phyloP scores from a whole-genome alignment of 176 grass and related monocot species.

The Aegilops tauschii region DNA sequence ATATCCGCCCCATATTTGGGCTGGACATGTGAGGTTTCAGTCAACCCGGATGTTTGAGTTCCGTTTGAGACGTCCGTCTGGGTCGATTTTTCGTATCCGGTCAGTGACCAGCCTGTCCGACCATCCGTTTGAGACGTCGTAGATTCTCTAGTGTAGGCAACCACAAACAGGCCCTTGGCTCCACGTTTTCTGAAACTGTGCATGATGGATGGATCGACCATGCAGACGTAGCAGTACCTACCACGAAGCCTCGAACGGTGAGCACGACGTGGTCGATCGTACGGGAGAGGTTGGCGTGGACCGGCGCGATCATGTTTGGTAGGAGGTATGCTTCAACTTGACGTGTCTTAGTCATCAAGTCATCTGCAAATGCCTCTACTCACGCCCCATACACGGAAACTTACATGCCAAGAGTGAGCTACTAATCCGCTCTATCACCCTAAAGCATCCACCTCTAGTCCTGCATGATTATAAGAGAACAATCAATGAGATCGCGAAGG shows the following conservation, averaged over 20 bases:
- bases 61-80: too few species aligned
- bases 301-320: constrained; percentile 14
- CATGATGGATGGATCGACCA: not conserved
- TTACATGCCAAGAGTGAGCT: too few species aligned
- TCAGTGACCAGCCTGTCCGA: too few species aligned
- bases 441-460: not conserved
- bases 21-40: too few species aligned
- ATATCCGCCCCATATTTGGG: too few species aligned
- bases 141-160: too few species aligned
- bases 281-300: constrained; percentile 13
- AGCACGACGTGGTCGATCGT: not conserved
- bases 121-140: too few species aligned
- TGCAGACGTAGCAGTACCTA: not conserved
- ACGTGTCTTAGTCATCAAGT: not conserved
- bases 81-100: too few species aligned
- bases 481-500: not conserved
- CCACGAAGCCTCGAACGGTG: not conserved
- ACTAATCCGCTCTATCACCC: not conserved
- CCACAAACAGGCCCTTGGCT: not conserved
- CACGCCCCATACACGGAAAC: not conserved
- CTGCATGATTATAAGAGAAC: not conserved
- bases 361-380: not conserved
- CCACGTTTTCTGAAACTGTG: not conserved
- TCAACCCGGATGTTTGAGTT: too few species aligned
- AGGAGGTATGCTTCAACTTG: constrained; percentile 18